Percentiles rank a stretch among this genome's conserved stretches.
phyloP scores from a whole-genome alignment of 257 asterid genomes.

The Parsonsia alboflavescens region DNA sequence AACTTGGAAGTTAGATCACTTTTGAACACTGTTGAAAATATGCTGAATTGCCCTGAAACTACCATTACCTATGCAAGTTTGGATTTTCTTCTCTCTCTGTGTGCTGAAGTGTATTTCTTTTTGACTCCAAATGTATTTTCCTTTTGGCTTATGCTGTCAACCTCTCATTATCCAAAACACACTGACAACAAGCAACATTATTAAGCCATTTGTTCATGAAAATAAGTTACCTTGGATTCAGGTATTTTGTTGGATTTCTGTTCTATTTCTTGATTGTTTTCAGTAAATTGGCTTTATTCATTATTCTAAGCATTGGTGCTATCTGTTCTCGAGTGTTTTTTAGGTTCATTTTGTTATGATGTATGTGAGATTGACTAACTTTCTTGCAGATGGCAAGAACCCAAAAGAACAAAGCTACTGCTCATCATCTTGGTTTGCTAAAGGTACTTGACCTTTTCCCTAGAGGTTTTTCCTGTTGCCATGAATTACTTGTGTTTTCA shows the following conservation, averaged over 20 bases:
- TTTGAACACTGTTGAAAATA: not conserved
- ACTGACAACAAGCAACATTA: not conserved
- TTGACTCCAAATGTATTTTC: not conserved
- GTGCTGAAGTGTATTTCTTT: not conserved
- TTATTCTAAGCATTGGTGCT: not conserved
- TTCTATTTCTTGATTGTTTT: not conserved
- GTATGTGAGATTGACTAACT: not conserved
- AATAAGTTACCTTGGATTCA: not conserved
- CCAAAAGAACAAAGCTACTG: constrained; percentile 96
- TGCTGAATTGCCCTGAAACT: not conserved
- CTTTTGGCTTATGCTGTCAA: not conserved
- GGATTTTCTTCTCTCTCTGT: not conserved
- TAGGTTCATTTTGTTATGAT: not conserved
- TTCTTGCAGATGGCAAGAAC: constrained; percentile 89
- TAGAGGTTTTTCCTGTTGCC: not conserved
- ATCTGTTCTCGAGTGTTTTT: not conserved
- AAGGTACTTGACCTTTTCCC: constrained; percentile 43
- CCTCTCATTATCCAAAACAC: not conserved
- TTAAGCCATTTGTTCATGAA: not conserved
- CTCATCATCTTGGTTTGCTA: constrained; percentile 92
- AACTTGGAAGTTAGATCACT: not conserved
- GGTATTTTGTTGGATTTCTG: not conserved
- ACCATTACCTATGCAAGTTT: not conserved
- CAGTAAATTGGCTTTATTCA: not conserved
- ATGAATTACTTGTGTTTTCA: not conserved